These are phyloP conservation scores for Geosmithia putterillii DNA, from an alignment of 2,329 filamentous ascomycete genomes.

Conservation along the genomic window DNA sequence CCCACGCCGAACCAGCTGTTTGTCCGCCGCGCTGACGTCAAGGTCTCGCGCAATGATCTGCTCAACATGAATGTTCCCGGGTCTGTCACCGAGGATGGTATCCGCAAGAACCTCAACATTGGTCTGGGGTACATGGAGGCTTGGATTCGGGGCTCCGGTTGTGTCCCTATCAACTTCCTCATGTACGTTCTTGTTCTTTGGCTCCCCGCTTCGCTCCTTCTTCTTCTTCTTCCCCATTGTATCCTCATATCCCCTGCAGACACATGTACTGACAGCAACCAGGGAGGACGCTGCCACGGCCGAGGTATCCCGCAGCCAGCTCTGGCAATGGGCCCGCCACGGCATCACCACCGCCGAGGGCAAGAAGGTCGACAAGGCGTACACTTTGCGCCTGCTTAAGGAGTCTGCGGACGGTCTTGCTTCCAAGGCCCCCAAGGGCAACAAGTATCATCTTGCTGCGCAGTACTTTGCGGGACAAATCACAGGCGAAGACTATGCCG, in stretches of 20 bases:
- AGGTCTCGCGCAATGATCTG: constrained; percentile 67
- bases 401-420: constrained; percentile 25
- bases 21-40: constrained; percentile 62
- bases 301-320: constrained; percentile 72
- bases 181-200: constrained; percentile 31
- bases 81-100: constrained; percentile 72
- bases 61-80: constrained; percentile 88
- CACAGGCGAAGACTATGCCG: constrained; percentile 3
- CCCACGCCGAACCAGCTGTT: constrained; percentile 85
- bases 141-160: constrained; percentile 77
- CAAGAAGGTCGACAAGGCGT: constrained; percentile 76
- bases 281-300: constrained; percentile 77
- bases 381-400: constrained; percentile 63
- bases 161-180: constrained; percentile 80
- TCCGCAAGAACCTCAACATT: constrained; percentile 85
- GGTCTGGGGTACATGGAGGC: constrained; percentile 87
- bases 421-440: constrained; percentile 4
- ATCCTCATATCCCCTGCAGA: no score
- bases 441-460: constrained; percentile 5
- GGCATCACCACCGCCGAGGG: constrained; percentile 61
- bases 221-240: neutral
- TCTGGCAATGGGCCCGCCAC: constrained; percentile 75
- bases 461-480: constrained; percentile 1
- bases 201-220: neutral
- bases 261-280: neutral